Base-by-base conservation (phyloP, 2,329 filamentous ascomycete species). In the Neospermospora avenae region DNA sequence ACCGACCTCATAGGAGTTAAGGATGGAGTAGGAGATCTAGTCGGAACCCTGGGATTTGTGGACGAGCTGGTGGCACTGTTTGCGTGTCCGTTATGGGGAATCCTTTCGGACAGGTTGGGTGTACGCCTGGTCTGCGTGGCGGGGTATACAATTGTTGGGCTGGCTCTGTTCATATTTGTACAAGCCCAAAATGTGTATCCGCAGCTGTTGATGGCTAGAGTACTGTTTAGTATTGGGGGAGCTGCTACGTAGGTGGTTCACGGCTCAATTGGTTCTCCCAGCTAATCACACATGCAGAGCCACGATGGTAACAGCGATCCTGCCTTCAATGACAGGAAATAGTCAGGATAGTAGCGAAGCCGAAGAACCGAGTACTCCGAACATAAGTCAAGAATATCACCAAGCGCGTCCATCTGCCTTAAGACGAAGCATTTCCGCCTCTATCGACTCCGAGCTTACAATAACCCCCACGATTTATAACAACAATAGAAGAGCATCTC, bases 301-400 rank as follows among this genome's bases (percentile, higher is more conserved):
- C 14, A 98, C 95, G 1, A 99, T 99, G 95, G 95, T 99, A 20
- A 98, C 95, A 8, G 95, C 95, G 3, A 91, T 96, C 48, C 80
- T 99, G 24, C 95, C 95, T 1, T 87, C 83, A 11, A 75, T 88
- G 66, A 86, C 84, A 4, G 81, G 82, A 63, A 82, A 65, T 59
- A 41, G 70, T 42, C 67, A 59, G 59, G 28, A 31, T 31, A 31
- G 5, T 6, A 5, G 11, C 28, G 28, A 31, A 31, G 28, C 28
- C 11, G 28, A 31, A 31, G 64, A 67, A 54, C 56, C 34, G 55
- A 51, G 61, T 64, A 56, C 62, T 70, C 61, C 63, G 71, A 67
- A 63, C 49, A 42, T 20, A 18, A n/a, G 51, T 14, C 51, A 51
- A 45, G 53, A 24, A 51, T 58, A 49, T 34, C 59, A 57, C 25